Conservation (phyloP, 108 stramenopile genomes). For the Licmophora abbreviata region DNA sequence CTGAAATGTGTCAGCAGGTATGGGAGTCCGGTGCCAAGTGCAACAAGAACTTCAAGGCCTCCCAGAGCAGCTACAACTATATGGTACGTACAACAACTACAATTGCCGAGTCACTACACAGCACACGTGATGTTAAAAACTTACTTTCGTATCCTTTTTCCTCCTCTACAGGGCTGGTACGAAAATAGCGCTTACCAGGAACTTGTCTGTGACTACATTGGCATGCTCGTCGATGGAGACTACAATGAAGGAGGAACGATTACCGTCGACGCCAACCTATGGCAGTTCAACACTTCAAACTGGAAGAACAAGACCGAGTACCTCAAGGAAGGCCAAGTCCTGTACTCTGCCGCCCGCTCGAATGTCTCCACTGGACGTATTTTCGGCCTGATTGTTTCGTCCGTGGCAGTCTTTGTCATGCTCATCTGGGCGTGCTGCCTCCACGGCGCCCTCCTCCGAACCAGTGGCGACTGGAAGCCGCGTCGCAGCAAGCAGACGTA, state of each 20-base stretch:
- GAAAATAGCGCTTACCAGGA: neutral
- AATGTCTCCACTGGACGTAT: neutral
- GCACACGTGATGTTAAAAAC: neutral
- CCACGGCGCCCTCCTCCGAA: neutral
- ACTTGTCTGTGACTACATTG: conserved; percentile 4
- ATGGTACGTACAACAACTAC: neutral
- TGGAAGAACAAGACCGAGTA: neutral
- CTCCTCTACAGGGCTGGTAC: neutral
- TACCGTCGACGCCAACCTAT: conserved; percentile 4
- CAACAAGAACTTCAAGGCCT: conserved; percentile 28
- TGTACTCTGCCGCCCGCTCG: neutral
- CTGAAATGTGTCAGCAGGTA: conserved; percentile 33
- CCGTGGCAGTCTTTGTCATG: conserved; percentile 1
- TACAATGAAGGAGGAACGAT: conserved; percentile 34
- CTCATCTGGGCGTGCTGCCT: conserved; percentile 2
- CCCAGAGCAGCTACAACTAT: neutral
- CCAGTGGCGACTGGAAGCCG: conserved; percentile 4
- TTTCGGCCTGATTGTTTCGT: neutral
- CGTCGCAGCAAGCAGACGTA: conserved; percentile 4
- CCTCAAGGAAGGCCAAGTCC: neutral
- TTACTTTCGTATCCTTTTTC: neutral
- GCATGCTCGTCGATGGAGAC: conserved; percentile 12
- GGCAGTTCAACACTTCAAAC: conserved; percentile 3
- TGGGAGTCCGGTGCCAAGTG: conserved; percentile 40
- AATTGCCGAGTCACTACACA: neutral